phyloP scores from a whole-genome alignment of 768 basidiomycete species.

The Krasilnikovozyma curviuscula region DNA sequence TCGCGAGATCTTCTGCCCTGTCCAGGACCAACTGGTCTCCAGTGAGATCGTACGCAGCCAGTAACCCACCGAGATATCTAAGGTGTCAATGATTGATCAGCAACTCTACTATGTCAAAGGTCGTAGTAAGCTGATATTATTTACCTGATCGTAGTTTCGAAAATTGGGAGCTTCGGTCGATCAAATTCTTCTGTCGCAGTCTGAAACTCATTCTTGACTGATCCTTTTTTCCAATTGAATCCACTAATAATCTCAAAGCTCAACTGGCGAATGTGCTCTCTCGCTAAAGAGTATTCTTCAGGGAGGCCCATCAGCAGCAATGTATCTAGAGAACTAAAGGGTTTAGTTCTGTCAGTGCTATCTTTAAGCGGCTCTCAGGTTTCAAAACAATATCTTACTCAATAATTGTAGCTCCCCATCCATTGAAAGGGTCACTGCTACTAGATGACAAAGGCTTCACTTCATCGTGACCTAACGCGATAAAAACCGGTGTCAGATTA shows the following conservation, averaged over 20 bases:
- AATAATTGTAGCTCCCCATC: slow-evolving; percentile 22
- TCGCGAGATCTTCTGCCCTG: slow-evolving; percentile 28
- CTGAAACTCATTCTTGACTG: slow-evolving; percentile 2
- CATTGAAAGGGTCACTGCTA: slow-evolving; percentile 17
- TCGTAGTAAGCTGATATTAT: neutral
- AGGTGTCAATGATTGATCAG: neutral
- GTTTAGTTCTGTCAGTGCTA: neutral
- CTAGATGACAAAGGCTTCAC: slow-evolving; percentile 12
- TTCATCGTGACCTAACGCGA: slow-evolving; percentile 15
- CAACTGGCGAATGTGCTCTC: slow-evolving; percentile 20
- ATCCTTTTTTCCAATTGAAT: neutral
- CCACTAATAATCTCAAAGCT: slow-evolving; percentile 18
- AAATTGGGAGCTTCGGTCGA: slow-evolving; percentile 18
- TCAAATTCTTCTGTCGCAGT: neutral
- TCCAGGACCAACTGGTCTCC: slow-evolving; percentile 28
- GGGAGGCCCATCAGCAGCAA: slow-evolving; percentile 21
- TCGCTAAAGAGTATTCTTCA: slow-evolving; percentile 20
- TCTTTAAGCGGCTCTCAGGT: neutral
- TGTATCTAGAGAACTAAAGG: slow-evolving; percentile 14
- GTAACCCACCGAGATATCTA: slow-evolving; percentile 6
- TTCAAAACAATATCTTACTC: slow-evolving; percentile 9
- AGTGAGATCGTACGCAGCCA: slow-evolving; percentile 18
- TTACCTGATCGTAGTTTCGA: slow-evolving; percentile 29
- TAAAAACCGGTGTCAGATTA: neutral
- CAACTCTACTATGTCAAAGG: neutral